Evolutionary conservation across 1,139 yeast species (phyloP), one percentile per base, ranked within the genome.

Genomic region (Suhomyces taliae): DNA sequence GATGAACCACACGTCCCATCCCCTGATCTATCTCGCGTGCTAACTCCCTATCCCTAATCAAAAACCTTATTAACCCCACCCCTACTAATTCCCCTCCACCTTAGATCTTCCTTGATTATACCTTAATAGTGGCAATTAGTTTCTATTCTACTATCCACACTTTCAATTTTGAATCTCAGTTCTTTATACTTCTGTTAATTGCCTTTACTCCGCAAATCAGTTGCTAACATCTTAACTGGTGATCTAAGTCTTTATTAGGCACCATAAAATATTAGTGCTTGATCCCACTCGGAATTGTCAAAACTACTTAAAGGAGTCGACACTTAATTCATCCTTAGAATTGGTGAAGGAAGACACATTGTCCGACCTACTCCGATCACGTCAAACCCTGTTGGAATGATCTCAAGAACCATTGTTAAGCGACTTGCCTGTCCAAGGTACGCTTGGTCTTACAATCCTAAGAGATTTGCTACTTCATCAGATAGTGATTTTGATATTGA

Each of bases 401-500:
- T 35, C 24, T 24, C 37, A 15, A 35, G 37, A 35, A 35, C 37
- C 8, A 14, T 34, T n/a, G 27, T 15, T 15, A 12, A 15, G 37
- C 37, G 19, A 8, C 15, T 35, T 8, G 26, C 37, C 12, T 8
- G 36, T n/a, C 15, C 36, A 11, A 37, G 39, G 39, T 27, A 37
- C 39, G 39, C 33, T 27, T 27, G 27, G 33, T 8, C 47, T 52
- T 41, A 57, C 56, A 33, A 54, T 57, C 11, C 53, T 7, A 42
- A 53, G 9, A 43, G 36, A 9, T 32, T 43, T 36, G 43, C 44
- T 34, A 37, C 45, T 15, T 33, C 45, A 24, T 38, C 50, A 35
- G 54, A 53, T 7, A 50, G 50, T 8, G 72, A 67, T 24, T 70
- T 68, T 48, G 77, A 72, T 37, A 69, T 72, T 47, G 77, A 72